Evolutionary conservation across 345 rosid species (phyloP), one percentile per base, ranked within the genome.

Genomic region (Pugionium dolabratum): DNA sequence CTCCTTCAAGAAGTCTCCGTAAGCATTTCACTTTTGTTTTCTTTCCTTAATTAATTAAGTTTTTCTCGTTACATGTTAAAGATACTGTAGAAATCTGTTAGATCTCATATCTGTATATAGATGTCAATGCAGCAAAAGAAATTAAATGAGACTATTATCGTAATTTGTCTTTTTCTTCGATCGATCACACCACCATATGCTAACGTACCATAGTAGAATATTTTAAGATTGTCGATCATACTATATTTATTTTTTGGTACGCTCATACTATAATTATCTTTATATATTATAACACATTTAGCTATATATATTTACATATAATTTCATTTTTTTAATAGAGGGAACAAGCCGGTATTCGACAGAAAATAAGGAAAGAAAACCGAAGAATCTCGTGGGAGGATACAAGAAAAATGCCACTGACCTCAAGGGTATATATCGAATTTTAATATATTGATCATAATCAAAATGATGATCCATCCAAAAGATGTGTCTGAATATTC

Each of bases 361-460:
- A 59, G 18, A 77, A 83, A 79, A 58, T 84, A 65, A 66, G 54
- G 8, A 81, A 82, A 70, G 83, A 61, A 62, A 79, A 73, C 64
- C 80, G 94, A 27, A 53, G 79, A 48, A 84, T 93, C 58, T 83
- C 86, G 62, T 93, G 98, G 98, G 94, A 82, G 27, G 98, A 93
- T 70, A 88, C 96, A 1, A 81, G 82, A 76, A 85, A 75, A 76
- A 93, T 93, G 98, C 89, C 94, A 36, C 69, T 90, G 78, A 88
- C 96, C 42, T 79, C 72, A 50, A 63, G 95, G 88, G 98, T 91
- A 79, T 47, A 55, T 41, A 60, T 46, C 18, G 43, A 46, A 44
- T 28, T 25, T 43, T 2, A 42, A 50, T 28, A n/a, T n/a, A n/a
- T n/a, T n/a, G 7, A 41, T 4, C 2, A 44, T 42, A 59, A 30